Percentiles rank a stretch among this genome's conserved stretches.
Conservation (phyloP, 768 basidiomycete genomes). For the Mycena rosella region DNA sequence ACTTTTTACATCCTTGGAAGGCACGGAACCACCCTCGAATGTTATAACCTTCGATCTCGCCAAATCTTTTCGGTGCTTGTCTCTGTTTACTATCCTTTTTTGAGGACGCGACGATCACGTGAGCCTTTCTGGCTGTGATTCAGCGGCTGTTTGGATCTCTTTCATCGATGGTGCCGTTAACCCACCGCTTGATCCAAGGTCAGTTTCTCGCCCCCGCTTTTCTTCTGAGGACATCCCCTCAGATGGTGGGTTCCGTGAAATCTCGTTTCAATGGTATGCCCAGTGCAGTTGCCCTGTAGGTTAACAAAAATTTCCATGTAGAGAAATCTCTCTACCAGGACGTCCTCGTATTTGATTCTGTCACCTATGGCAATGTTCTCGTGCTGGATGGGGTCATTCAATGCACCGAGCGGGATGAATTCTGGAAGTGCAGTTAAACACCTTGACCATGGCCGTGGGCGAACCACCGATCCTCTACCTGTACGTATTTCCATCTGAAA, state of each 20-base stretch:
- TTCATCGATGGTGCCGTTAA: constrained; percentile 50
- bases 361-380: constrained; percentile 97
- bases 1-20: too few relatives aligned
- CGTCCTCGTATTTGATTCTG: constrained; percentile 96
- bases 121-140: too few relatives aligned
- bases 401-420: constrained; percentile 98
- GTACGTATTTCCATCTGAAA: too few relatives aligned
- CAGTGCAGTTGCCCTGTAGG: constrained; percentile 98
- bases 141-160: too few relatives aligned
- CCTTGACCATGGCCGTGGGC: too few relatives aligned
- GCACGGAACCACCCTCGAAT: too few relatives aligned
- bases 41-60: too few relatives aligned
- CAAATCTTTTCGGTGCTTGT: too few relatives aligned
- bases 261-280: constrained; percentile 95
- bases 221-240: not conserved
- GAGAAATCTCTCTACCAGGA: constrained; percentile 97
- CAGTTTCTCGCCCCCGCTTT: constrained; percentile 1
- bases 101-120: too few relatives aligned
- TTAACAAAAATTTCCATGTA: constrained; percentile 93
- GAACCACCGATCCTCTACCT: too few relatives aligned
- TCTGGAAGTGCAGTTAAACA: constrained; percentile 77
- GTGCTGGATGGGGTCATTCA: constrained; percentile 96
- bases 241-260: constrained; percentile 98
- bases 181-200: constrained; percentile 54
- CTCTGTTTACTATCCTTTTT: too few relatives aligned